Evolutionary conservation across 176 grass and related monocot genomes (phyloP).

Genomic region (Oryza glumipatula): DNA sequence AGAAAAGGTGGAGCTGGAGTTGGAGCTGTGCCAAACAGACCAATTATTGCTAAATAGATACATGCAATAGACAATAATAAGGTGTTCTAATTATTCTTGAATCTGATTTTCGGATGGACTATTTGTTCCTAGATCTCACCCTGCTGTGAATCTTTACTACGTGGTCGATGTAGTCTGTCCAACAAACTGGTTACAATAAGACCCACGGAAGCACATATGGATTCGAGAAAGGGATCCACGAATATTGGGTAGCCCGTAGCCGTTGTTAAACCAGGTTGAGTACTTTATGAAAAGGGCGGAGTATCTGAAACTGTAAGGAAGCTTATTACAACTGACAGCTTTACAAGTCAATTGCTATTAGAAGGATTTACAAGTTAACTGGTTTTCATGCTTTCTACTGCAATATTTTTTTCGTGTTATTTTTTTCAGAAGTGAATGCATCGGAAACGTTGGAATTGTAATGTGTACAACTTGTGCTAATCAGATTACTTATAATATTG

Average conservation of each 20-base stretch:
- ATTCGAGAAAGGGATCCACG: too few relatives aligned
- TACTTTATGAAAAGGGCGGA: too few relatives aligned
- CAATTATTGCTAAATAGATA: background rate
- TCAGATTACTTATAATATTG: slow-evolving; percentile 8
- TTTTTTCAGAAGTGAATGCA: background rate
- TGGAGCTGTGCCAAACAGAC: too few relatives aligned
- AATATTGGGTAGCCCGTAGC: too few relatives aligned
- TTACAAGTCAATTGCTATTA: background rate
- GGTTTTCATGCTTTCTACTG: background rate
- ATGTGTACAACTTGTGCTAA: background rate
- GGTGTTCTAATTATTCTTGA: background rate
- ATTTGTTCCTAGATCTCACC: background rate
- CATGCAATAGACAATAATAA: background rate
- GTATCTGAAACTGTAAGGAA: too few relatives aligned
- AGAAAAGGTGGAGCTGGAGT: too few relatives aligned
- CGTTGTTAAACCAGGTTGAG: too few relatives aligned
- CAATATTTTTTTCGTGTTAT: background rate
- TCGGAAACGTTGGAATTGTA: too few relatives aligned
- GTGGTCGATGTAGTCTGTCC: background rate
- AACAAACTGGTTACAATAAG: too few relatives aligned
- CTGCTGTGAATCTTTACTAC: slow-evolving; percentile 2
- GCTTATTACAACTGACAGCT: background rate
- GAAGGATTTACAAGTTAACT: slow-evolving; percentile 1
- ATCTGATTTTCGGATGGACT: background rate
- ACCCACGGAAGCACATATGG: too few relatives aligned